phyloP scores from a whole-genome alignment of 2,329 filamentous ascomycete species.

The Arthroderma sp. region DNA sequence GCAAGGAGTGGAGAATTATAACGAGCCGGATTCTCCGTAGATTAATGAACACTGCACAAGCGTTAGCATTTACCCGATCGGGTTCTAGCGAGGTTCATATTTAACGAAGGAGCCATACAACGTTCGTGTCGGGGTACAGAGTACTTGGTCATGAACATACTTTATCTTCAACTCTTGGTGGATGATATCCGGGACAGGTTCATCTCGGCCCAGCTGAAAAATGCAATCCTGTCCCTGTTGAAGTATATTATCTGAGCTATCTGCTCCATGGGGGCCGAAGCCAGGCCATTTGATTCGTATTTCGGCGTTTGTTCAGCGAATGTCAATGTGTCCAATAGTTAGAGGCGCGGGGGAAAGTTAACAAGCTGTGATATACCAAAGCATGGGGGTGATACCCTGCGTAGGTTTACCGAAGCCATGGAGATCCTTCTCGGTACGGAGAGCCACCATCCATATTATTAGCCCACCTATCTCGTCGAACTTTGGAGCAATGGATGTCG shows the following conservation, averaged over 20 bases:
- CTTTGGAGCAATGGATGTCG: background rate
- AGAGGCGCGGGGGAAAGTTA: background rate
- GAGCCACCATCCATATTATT: background rate
- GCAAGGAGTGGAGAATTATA: background rate
- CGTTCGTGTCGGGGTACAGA: too few relatives aligned
- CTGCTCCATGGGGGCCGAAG: too few relatives aligned
- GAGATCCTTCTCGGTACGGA: background rate
- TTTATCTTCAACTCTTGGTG: too few relatives aligned
- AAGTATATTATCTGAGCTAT: too few relatives aligned
- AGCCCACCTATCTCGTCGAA: background rate
- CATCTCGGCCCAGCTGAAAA: too few relatives aligned
- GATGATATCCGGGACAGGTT: too few relatives aligned
- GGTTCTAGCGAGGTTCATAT: background rate
- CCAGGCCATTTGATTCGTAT: background rate
- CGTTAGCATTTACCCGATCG: background rate
- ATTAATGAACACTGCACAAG: background rate
- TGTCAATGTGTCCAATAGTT: background rate
- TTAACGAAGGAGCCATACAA: background rate
- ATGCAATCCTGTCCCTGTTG: too few relatives aligned
- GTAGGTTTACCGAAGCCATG: background rate
- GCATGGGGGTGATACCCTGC: background rate
- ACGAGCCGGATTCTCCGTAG: background rate
- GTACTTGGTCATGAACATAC: too few relatives aligned
- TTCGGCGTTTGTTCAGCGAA: background rate
- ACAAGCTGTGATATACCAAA: background rate